phyloP scores from a whole-genome alignment of 106 monocot species.

The Chionographis japonica region DNA sequence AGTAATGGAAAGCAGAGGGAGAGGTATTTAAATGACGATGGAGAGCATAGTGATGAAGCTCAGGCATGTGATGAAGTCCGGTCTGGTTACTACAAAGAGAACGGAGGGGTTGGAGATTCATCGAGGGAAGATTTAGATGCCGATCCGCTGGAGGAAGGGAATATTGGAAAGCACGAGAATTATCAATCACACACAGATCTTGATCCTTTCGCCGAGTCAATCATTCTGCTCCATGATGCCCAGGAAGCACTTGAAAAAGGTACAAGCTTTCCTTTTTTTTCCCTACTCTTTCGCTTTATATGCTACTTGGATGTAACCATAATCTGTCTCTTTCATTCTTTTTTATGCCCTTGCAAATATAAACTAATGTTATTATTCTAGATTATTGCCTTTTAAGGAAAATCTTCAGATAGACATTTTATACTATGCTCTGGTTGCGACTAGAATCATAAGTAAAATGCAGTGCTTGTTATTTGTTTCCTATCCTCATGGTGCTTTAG shows the following conservation, averaged over 20 bases:
- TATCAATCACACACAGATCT: conserved; percentile 13
- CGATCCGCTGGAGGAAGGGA: conserved; percentile 21
- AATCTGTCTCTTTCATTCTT: too few relatives aligned
- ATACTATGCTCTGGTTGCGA: too few relatives aligned
- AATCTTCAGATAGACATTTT: too few relatives aligned
- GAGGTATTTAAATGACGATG: conserved; percentile 20
- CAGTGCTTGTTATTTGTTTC: too few relatives aligned
- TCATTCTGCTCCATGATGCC: conserved; percentile 52
- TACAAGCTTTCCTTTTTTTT: conserved; percentile 8
- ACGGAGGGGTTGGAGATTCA: conserved; percentile 28
- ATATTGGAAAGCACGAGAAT: conserved; percentile 16
- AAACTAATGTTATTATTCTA: too few relatives aligned
- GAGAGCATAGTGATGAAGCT: conserved; percentile 44
- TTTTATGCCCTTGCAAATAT: too few relatives aligned
- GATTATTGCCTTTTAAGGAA: too few relatives aligned
- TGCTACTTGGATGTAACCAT: too few relatives aligned
- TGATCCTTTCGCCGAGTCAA: conserved; percentile 56
- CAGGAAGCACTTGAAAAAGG: conserved; percentile 89
- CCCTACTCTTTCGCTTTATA: background rate
- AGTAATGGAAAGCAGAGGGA: conserved; percentile 33
- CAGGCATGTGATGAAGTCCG: conserved; percentile 31
- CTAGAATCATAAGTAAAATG: too few relatives aligned
- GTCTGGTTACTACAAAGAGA: conserved; percentile 36
- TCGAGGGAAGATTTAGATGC: conserved; percentile 19
- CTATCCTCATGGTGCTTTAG: too few relatives aligned